Conservation (phyloP, 116 monocot species). For the Trichopus zeylanicus region DNA sequence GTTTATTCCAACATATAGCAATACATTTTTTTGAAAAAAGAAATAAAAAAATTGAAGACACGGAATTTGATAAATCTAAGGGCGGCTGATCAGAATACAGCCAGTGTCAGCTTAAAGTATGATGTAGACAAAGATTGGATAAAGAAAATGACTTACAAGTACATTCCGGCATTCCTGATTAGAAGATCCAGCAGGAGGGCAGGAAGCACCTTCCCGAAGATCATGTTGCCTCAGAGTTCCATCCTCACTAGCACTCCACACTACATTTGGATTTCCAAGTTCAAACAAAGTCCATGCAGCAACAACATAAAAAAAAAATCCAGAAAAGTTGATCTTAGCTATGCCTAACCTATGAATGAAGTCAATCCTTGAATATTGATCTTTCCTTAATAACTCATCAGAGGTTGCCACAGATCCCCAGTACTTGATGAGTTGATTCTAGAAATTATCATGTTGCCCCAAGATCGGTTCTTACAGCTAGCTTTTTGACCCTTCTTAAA, state of each 20-base stretch:
- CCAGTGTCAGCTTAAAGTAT: not conserved
- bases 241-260: slow-evolving; percentile 99
- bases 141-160: slow-evolving; percentile 44
- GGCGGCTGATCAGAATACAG: too few species aligned
- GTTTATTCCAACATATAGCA: too few species aligned
- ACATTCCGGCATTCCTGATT: slow-evolving; percentile 82
- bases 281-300: slow-evolving; percentile 44
- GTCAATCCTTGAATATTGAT: not conserved
- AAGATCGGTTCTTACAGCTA: slow-evolving; percentile 56
- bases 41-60: too few species aligned
- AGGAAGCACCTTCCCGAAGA: slow-evolving; percentile 67
- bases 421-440: too few species aligned
- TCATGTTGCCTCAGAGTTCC: slow-evolving; percentile 96
- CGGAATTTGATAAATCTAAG: too few species aligned
- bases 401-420: too few species aligned
- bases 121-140: too few species aligned
- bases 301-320: not conserved
- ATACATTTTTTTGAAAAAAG: too few species aligned
- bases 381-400: too few species aligned
- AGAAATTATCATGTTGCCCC: not conserved
- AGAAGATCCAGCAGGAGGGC: slow-evolving; percentile 58
- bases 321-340: not conserved
- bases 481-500: slow-evolving; percentile 84
- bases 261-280: slow-evolving; percentile 77
- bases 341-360: not conserved